Percentiles rank a stretch among this genome's conserved stretches.
Conservation (phyloP, 2,329 filamentous ascomycete species). For the Cladosporium sp. region DNA sequence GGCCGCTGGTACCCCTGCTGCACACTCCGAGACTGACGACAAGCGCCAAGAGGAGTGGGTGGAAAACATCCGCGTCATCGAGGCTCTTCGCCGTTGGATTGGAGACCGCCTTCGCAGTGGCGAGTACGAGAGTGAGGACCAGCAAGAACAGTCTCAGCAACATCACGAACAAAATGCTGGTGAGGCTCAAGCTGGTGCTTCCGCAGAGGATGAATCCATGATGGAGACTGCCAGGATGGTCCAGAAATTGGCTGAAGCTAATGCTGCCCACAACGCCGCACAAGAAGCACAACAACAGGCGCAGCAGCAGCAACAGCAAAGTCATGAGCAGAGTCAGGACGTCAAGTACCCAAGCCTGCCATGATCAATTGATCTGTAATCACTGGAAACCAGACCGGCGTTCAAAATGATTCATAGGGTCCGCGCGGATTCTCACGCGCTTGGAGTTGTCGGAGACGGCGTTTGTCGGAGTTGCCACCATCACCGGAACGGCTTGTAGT, state of each 20-base stretch:
- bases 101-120: slow-evolving; percentile 56
- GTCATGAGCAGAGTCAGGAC: not conserved
- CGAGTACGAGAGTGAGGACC: slow-evolving; percentile 49
- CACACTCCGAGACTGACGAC: slow-evolving; percentile 43
- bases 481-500: slow-evolving; percentile 6
- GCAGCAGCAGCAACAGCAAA: not conserved
- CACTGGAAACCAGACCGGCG: slow-evolving; percentile 6
- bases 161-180: slow-evolving; percentile 13
- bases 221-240: slow-evolving; percentile 29
- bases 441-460: slow-evolving; percentile 9
- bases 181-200: slow-evolving; percentile 24
- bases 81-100: slow-evolving; percentile 60
- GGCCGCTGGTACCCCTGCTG: slow-evolving; percentile 32
- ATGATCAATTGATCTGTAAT: not conserved
- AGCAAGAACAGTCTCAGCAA: slow-evolving; percentile 26
- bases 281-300: slow-evolving; percentile 1
- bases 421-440: not conserved
- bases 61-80: slow-evolving; percentile 65
- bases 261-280: slow-evolving; percentile 18
- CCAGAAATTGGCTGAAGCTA: slow-evolving; percentile 29
- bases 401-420: not conserved
- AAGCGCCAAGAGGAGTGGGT: slow-evolving; percentile 59
- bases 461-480: slow-evolving; percentile 9
- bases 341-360: slow-evolving; percentile 20
- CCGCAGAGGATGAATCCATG: slow-evolving; percentile 20